Conservation (phyloP, 768 basidiomycete genomes). For the Boletellus emodensis region DNA sequence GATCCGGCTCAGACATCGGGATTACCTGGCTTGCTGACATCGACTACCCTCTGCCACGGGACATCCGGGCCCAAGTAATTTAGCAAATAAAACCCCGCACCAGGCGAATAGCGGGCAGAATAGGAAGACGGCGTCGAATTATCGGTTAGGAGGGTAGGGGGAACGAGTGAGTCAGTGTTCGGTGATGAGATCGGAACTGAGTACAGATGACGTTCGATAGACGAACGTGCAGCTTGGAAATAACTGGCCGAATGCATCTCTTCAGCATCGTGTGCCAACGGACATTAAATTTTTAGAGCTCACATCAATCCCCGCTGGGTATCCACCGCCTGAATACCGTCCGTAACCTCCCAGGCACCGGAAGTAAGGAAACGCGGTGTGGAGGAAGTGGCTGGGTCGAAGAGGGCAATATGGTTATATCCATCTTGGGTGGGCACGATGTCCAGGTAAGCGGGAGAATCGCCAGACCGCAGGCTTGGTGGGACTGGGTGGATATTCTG, state of each 20-base stretch:
- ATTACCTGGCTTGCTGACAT: constrained; percentile 46
- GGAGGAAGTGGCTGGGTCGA: constrained; percentile 66
- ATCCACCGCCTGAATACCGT: constrained; percentile 71
- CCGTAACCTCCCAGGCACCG: constrained; percentile 88
- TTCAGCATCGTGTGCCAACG: constrained; percentile 24
- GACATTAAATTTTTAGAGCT: constrained; percentile 36
- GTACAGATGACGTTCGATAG: constrained; percentile 81
- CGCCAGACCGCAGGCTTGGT: constrained; percentile 35
- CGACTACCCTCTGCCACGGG: constrained; percentile 82
- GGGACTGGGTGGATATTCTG: constrained; percentile 64
- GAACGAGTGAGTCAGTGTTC: constrained; percentile 28
- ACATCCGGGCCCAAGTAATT: constrained; percentile 75
- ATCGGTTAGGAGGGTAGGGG: constrained; percentile 53
- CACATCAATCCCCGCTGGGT: constrained; percentile 64
- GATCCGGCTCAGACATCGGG: constrained; percentile 3
- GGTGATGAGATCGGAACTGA: constrained; percentile 65
- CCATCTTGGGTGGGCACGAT: constrained; percentile 79
- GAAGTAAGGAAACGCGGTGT: constrained; percentile 80
- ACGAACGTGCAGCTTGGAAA: constrained; percentile 82
- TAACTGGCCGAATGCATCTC: constrained; percentile 51
- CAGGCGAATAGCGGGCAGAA: constrained; percentile 73
- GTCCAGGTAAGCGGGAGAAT: constrained; percentile 78
- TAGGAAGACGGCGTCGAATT: constrained; percentile 52
- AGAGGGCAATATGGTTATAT: constrained; percentile 90
- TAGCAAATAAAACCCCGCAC: constrained; percentile 80